Conservation (phyloP, 2,329 filamentous ascomycete genomes). For the Atkinsonella hypoxylon region DNA sequence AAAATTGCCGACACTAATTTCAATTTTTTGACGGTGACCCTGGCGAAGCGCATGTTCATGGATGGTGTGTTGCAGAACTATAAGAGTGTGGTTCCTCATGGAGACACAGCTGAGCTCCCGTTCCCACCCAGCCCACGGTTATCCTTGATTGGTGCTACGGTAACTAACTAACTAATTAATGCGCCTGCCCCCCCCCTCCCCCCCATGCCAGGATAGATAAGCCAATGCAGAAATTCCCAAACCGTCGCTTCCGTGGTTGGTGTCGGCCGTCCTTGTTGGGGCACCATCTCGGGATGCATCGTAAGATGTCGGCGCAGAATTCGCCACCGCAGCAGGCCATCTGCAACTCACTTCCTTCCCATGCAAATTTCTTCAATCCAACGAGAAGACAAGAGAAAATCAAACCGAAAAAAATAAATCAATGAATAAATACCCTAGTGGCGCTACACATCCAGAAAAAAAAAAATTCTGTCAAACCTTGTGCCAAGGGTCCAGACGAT, state of each 20-base stretch:
- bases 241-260: background rate
- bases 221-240: background rate
- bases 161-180: too few relatives aligned
- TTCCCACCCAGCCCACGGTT: background rate
- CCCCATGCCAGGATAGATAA: background rate
- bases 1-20: too few relatives aligned
- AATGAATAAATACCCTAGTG: background rate
- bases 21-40: too few relatives aligned
- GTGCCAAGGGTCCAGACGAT: background rate
- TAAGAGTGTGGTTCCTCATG: too few relatives aligned
- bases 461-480: background rate
- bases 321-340: background rate
- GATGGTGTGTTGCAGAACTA: too few relatives aligned
- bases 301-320: background rate
- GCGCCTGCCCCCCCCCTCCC: too few relatives aligned
- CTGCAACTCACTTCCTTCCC: background rate
- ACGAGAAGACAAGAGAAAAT: too few relatives aligned
- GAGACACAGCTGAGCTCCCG: background rate
- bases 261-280: background rate
- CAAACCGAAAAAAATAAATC: too few relatives aligned
- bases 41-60: too few relatives aligned
- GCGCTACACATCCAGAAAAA: background rate
- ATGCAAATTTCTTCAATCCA: background rate
- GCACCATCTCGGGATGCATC: background rate
- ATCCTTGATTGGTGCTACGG: background rate